Conservation (phyloP, 768 basidiomycete species). For the Coprinopsis strossmayeri region DNA sequence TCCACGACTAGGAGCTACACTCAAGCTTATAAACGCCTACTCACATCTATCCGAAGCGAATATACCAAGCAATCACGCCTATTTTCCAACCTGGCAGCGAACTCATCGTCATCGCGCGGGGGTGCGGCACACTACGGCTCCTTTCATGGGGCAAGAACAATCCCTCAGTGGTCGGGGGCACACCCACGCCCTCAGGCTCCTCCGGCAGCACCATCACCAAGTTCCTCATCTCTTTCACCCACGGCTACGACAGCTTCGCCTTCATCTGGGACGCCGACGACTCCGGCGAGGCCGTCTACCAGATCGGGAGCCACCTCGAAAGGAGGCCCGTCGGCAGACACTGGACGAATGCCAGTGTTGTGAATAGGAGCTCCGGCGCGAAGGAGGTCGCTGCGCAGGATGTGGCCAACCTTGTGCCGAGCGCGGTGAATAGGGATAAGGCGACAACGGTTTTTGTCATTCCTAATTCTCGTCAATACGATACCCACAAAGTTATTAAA, state of each 20-base stretch:
- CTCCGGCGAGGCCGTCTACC: constrained; percentile 1
- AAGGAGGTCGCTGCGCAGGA: constrained; percentile 3
- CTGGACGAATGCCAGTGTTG: not conserved
- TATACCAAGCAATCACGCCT: too few relatives aligned
- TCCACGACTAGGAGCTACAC: too few relatives aligned
- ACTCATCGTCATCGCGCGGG: too few relatives aligned
- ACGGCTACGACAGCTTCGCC: constrained; percentile 1
- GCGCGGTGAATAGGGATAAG: not conserved
- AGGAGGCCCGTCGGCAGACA: not conserved
- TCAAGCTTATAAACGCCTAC: too few relatives aligned
- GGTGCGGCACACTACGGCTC: too few relatives aligned
- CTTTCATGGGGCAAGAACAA: too few relatives aligned
- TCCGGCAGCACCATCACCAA: too few relatives aligned
- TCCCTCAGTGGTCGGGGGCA: too few relatives aligned
- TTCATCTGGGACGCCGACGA: constrained; percentile 1
- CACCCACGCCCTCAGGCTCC: too few relatives aligned
- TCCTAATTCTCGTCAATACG: too few relatives aligned
- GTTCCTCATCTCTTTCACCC: constrained; percentile 4
- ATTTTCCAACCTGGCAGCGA: too few relatives aligned
- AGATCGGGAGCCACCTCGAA: not conserved
- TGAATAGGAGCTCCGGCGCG: not conserved
- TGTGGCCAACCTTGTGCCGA: not conserved
- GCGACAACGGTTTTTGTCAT: not conserved
- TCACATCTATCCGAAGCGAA: too few relatives aligned
- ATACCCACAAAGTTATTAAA: not conserved